Conservation (phyloP, 2,329 filamentous ascomycete genomes). For the Exserohilum rostratum region DNA sequence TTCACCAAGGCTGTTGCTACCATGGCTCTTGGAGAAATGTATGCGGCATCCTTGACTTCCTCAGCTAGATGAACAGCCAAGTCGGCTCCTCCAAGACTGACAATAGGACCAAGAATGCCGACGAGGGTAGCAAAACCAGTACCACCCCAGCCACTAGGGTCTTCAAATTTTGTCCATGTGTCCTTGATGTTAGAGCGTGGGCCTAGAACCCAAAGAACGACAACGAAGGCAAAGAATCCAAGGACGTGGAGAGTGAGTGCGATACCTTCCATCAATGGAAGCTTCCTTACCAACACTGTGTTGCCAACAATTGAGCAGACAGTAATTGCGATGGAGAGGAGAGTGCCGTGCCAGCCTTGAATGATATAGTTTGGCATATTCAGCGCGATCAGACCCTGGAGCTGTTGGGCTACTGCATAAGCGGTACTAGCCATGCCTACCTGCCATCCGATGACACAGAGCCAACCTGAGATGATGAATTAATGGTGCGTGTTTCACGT, state of each 20-base stretch:
- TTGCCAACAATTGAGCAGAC: slow-evolving; percentile 48
- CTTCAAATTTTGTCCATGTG: slow-evolving; percentile 54
- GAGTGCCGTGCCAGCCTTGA: slow-evolving; percentile 55
- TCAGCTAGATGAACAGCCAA: slow-evolving; percentile 40
- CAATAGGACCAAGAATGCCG: slow-evolving; percentile 41
- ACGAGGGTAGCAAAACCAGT: slow-evolving; percentile 50
- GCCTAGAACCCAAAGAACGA: slow-evolving; percentile 33
- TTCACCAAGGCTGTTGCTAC: slow-evolving; percentile 44
- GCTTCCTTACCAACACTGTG: slow-evolving; percentile 46
- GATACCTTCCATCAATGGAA: slow-evolving; percentile 37
- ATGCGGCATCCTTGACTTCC: slow-evolving; percentile 31
- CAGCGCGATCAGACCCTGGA: slow-evolving; percentile 40
- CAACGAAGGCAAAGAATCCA: slow-evolving; percentile 57
- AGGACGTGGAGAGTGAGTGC: slow-evolving; percentile 54
- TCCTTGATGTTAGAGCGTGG: slow-evolving; percentile 44
- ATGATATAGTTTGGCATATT: slow-evolving; percentile 44
- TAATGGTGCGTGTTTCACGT: not conserved
- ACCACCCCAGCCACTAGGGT: slow-evolving; percentile 50
- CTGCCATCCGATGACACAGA: slow-evolving; percentile 49
- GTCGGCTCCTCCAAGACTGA: slow-evolving; percentile 42
- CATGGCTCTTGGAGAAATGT: slow-evolving; percentile 42
- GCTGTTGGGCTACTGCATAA: slow-evolving; percentile 20
- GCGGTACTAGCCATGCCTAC: slow-evolving; percentile 31
- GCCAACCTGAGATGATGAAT: slow-evolving; percentile 41
- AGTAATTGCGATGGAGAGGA: slow-evolving; percentile 53